Evolutionary conservation across 1,139 yeast species (phyloP), one percentile per base, ranked within the genome.

Genomic region (Geotrichum fermentans): DNA sequence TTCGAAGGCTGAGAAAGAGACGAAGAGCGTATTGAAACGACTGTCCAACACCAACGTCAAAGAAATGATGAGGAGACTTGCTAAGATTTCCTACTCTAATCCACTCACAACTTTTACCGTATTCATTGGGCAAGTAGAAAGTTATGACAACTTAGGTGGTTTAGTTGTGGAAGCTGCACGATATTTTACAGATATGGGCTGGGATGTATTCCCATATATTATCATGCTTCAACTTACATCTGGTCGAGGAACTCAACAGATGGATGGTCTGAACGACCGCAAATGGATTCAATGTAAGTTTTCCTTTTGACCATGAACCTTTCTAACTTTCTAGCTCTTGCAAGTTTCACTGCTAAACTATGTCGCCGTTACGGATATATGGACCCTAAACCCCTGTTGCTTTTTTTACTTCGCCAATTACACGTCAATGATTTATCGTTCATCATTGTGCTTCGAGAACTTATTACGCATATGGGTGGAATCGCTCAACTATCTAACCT

Each of bases 111-210:
- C 94, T 29, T 77, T 73, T 46, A 58, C 66, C 0, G 73, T 64
- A 2, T 64, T 71, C 32, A 62, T 73, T 20, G 60, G 69, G 33
- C 77, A 73, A 50, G 81, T 92, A 53, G 98, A 94, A 64, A 88
- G 95, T 69, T 94, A 92, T 62, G 96, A 86, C 62, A 92, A 89
- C 62, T 77, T 89, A 56, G 87, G 82, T 48, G 81, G 79, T 40
- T 72, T 89, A 50, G 82, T 92, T 11, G 90, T 88, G 10, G 85
- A 83, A 49, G 80, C 95, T 2, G 90, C 96, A 0, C 72, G 82
- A 42, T 84, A 81, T 59, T 87, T 89, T 63, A 84, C 83, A 50
- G 75, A 72, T 7, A 82, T 84, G 61, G 92, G 90, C 0, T 89
- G 95, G 90, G 97, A 90, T 63, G 85, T 81, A 1, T 68, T 90